phyloP scores from a whole-genome alignment of 192 early-diverging fungal genomes.

The Lunasporangiospora selenospora region DNA sequence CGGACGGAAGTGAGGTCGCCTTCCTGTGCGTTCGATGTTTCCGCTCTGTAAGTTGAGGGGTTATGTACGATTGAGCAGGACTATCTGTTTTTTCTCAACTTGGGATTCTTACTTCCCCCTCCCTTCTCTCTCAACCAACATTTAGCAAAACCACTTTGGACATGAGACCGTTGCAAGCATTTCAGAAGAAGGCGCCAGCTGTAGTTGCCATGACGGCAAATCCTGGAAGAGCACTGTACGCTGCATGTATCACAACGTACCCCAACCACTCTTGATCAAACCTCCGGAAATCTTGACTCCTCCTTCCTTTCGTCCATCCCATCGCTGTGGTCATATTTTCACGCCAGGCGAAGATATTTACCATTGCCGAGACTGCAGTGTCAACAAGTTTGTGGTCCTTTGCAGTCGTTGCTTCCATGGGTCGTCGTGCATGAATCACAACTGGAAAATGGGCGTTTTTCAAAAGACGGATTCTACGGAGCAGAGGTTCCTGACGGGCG shows the following conservation, averaged over 20 bases:
- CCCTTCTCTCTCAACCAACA: neutral
- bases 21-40: constrained; percentile 24
- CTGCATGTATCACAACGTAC: constrained; percentile 28
- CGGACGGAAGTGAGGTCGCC: neutral
- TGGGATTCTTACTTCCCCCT: neutral
- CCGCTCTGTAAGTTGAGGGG: constrained; percentile 17
- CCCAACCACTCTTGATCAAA: neutral
- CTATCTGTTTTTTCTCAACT: neutral
- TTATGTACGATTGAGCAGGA: no score
- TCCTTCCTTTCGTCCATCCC: neutral
- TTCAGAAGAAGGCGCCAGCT: constrained; percentile 3
- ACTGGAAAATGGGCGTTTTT: constrained; percentile 25
- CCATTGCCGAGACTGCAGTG: constrained; percentile 38
- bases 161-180: constrained; percentile 9
- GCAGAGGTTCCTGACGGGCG: no score
- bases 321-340: constrained; percentile 27
- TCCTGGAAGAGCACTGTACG: neutral
- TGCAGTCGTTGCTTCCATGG: constrained; percentile 39
- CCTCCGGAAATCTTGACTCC: neutral
- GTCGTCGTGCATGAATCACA: constrained; percentile 19
- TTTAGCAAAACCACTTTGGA: constrained; percentile 26
- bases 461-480: neutral
- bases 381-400: constrained; percentile 12
- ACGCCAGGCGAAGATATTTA: constrained; percentile 35
- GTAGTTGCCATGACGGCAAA: constrained; percentile 19